Evolutionary conservation across 208 protist genomes (phyloP).

Genomic region (Leishmania amazonensis): DNA sequence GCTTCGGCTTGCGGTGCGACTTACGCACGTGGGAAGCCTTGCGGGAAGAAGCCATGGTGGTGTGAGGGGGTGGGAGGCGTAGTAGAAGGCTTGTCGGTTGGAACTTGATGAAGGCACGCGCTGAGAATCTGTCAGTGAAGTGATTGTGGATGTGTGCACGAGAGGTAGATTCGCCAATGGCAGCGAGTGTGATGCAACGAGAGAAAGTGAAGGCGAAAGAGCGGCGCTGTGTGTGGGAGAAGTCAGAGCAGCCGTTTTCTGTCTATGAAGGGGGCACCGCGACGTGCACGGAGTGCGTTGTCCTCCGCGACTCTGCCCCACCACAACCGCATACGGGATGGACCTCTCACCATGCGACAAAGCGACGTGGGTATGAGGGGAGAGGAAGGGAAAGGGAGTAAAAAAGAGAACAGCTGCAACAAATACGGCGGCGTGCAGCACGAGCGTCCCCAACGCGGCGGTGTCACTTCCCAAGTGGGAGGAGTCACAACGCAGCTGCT

Average conservation of each 20-base stretch:
- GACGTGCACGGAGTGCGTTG: neutral
- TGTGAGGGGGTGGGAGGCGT: neutral
- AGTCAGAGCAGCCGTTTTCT: neutral
- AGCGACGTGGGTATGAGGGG: neutral
- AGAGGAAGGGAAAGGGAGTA: neutral
- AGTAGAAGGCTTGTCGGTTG: neutral
- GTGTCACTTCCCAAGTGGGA: neutral
- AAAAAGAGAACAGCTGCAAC: neutral
- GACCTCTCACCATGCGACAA: neutral
- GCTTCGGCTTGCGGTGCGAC: constrained; percentile 71
- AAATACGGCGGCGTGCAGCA: neutral
- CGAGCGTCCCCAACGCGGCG: neutral
- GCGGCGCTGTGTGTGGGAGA: too few relatives aligned
- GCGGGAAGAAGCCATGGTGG: constrained; percentile 54
- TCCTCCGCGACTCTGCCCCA: neutral
- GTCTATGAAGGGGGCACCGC: neutral
- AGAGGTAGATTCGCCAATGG: neutral
- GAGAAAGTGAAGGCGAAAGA: neutral
- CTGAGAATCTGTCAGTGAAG: neutral
- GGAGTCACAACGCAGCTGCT: neutral
- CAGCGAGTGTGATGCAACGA: neutral
- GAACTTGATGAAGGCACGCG: neutral
- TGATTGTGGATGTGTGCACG: neutral
- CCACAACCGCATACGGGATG: neutral
- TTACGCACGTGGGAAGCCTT: constrained; percentile 31